Evolutionary conservation across 1,284 basidiomycete genomes (phyloP), one percentile per base, ranked within the genome.

Genomic region (Melampsora americana): DNA sequence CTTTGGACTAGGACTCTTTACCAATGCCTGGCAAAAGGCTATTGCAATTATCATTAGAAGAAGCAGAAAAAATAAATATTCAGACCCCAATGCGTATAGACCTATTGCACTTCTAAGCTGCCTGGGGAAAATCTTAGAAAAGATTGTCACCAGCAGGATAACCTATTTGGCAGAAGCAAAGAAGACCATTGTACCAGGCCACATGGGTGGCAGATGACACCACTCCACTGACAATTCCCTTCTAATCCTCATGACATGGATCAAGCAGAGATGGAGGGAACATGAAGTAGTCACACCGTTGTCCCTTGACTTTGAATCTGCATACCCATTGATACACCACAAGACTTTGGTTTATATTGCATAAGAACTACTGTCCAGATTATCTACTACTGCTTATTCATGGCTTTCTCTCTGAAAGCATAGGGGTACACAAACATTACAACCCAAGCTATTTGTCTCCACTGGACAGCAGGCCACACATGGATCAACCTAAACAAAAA

Each of bases 281-380:
- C 32, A 44, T 14, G 60, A 69, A 26, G 20, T 60, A 9, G 68
- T 69, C 1, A 16, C 20, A 12, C 32, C 53, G 3, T 42, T 69
- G 20, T 70, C 46, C 32, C 59, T 70, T 1, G 59, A 70, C 61
- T 53, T 70, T 3, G 61, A 70, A 62, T 60, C 56, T 26, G 69
- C 69, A 1, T 70, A 14, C n/a, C 69, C 69, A 26, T 42, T 44
- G 26, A 32, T 70, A 16, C 12, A 60, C 23, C 39, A 5, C 30
- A 26, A n/a, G 39, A n/a, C 30, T 70, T n/a, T 18, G 44, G 5
- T 11, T 60, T 42, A 60, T 6, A 1, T 28, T 70, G 1, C 23
- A 16, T 23, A 6, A 23, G 5, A 16, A 1, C 30, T 18, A 12
- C 1, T n/a, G 26, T 56, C 56, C 35, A 3, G 9, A 9, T 9